Evolutionary conservation across 257 asterid species (phyloP).

Genomic region (Solanum corneliomulleri): DNA sequence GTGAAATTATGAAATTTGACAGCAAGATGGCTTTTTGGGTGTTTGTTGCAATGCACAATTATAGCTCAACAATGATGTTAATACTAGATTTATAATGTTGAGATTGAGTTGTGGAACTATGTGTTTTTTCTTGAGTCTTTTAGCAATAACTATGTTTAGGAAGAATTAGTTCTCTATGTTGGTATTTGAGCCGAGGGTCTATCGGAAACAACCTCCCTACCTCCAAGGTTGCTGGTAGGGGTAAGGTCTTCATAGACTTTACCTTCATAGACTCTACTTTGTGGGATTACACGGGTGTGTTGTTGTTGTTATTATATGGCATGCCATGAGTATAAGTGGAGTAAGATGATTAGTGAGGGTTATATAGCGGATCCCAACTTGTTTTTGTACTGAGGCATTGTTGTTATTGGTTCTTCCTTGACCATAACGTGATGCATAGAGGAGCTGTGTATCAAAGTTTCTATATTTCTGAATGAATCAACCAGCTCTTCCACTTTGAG

Average conservation of each 20-base stretch:
- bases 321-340: background rate
- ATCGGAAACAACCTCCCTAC: background rate
- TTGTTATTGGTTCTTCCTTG: background rate
- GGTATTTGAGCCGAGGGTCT: background rate
- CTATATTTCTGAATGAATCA: background rate
- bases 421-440: background rate
- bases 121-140: background rate
- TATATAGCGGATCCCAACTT: background rate
- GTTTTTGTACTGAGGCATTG: background rate
- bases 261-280: background rate
- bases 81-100: background rate
- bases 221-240: too few relatives aligned
- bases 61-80: too few relatives aligned
- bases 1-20: background rate
- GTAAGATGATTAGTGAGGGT: background rate
- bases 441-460: background rate
- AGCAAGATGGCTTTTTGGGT: background rate
- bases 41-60: background rate
- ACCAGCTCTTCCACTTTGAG: background rate
- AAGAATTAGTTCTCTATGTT: background rate
- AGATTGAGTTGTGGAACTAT: background rate
- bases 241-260: background rate
- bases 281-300: background rate
- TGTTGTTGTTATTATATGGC: background rate
- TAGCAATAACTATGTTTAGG: background rate